These are phyloP conservation scores for Pythium periplocum DNA, from an alignment of 352 stramenopile genomes.

Conservation along the genomic window DNA sequence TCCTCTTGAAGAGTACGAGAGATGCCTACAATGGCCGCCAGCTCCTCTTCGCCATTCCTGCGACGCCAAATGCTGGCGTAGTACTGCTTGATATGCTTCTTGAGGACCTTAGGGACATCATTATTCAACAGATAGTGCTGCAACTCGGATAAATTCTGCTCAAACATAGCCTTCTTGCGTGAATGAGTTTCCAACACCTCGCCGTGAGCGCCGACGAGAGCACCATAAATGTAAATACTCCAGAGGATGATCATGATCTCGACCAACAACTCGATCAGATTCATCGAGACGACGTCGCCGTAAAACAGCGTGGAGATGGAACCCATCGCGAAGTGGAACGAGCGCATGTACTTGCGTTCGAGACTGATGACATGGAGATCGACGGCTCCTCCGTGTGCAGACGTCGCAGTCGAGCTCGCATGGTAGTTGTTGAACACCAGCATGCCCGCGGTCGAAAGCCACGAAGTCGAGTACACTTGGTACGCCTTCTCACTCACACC, in stretches of 20 bases:
- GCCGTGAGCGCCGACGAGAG: slow-evolving; percentile 50
- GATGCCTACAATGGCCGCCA: slow-evolving; percentile 35
- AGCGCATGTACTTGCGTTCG: slow-evolving; percentile 55
- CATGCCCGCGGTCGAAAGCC: slow-evolving; percentile 55
- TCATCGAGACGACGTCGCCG: slow-evolving; percentile 65
- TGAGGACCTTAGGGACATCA: slow-evolving; percentile 54
- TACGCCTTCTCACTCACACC: slow-evolving; percentile 31
- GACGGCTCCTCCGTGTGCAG: background rate
- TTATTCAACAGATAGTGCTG: slow-evolving; percentile 72
- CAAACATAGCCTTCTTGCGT: slow-evolving; percentile 42
- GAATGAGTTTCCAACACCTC: slow-evolving; percentile 46
- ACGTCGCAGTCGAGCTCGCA: slow-evolving; percentile 3
- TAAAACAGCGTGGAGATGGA: slow-evolving; percentile 74
- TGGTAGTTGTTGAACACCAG: slow-evolving; percentile 24
- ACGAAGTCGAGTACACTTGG: slow-evolving; percentile 37
- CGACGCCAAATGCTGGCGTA: slow-evolving; percentile 58
- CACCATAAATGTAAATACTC: slow-evolving; percentile 72
- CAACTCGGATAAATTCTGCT: slow-evolving; percentile 57
- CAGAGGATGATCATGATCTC: slow-evolving; percentile 53
- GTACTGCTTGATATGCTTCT: slow-evolving; percentile 69
- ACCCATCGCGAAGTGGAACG: slow-evolving; percentile 52
- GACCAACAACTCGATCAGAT: slow-evolving; percentile 45
- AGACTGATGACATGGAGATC: slow-evolving; percentile 29
- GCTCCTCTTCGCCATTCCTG: slow-evolving; percentile 47
- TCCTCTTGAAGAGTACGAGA: slow-evolving; percentile 54